Evolutionary conservation across 805 yeast species (phyloP), one percentile per base, ranked within the genome.

Genomic region (Nakazawaea wyomingensis): DNA sequence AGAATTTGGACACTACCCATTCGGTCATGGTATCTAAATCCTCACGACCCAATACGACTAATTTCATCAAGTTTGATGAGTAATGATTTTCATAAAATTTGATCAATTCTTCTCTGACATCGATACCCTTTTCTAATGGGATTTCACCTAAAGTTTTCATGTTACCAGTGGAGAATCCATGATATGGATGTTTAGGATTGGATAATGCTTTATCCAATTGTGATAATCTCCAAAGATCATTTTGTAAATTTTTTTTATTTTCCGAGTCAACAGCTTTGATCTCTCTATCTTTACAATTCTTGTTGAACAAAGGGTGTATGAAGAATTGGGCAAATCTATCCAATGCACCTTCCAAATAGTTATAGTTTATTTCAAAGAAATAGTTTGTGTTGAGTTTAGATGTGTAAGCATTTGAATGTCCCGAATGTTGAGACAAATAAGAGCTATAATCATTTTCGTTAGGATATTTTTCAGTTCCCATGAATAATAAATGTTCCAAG

Each of bases 181-280:
- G 79, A 61, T 77, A 85, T 0, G 98, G 97, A 62, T 93, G 98
- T 0, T 64, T 55, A 1, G 78, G 76, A 59, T 84, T 87, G 14
- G 93, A 71, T 29, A 82, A 66, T 39, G 82, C 72, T 63, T 86
- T 85, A 43, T 85, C 90, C 41, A 91, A 69, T 64, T 91, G 98
- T 55, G 82, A 82, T 38, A 87, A 64, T 55, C 98, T 77, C 97
- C 98, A 89, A 35, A 65, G 58, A 61, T 91, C 99, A 57, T 74
- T 84, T 61, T 91, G 98, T 41, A 93, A 68, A 59, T 91, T 91
- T 66, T 93, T 91, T 60, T 89, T 91, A 67, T 91, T 88, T 65
- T 91, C 99, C 30, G 96, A 85, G 62, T 91, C 96, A 8, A 91
- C 98, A 1, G 98, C 98, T 49, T 80, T 78, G 54, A 91, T 85